Evolutionary conservation across 768 basidiomycete genomes (phyloP).

Genomic region (Hericium erinaceus): DNA sequence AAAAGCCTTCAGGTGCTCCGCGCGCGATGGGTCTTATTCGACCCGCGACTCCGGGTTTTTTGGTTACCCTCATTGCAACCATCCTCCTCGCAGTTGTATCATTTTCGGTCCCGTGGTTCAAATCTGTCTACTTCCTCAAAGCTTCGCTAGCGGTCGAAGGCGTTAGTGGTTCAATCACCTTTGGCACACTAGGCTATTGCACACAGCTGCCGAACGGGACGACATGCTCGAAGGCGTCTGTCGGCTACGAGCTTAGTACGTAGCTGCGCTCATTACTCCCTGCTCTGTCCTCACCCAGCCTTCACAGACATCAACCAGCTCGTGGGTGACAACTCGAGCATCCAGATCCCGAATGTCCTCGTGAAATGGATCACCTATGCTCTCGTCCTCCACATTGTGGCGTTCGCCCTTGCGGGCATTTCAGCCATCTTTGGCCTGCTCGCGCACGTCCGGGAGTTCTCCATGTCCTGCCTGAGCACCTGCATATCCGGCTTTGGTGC

Average conservation of each 20-base stretch:
- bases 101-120: slow-evolving; percentile 87
- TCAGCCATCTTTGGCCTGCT: slow-evolving; percentile 78
- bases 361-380: slow-evolving; percentile 96
- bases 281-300: background rate
- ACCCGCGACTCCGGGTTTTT: slow-evolving; percentile 84
- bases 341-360: slow-evolving; percentile 72
- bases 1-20: no score
- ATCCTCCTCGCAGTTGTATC: slow-evolving; percentile 75
- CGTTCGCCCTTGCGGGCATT: slow-evolving; percentile 61
- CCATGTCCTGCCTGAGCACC: slow-evolving; percentile 76
- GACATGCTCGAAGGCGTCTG: slow-evolving; percentile 68
- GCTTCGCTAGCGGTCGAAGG: slow-evolving; percentile 45
- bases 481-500: slow-evolving; percentile 79
- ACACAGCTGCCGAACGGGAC: slow-evolving; percentile 41
- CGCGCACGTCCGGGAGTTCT: slow-evolving; percentile 80
- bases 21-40: slow-evolving; percentile 52
- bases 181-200: slow-evolving; percentile 92
- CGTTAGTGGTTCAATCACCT: slow-evolving; percentile 54
- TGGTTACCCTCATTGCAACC: slow-evolving; percentile 75
- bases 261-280: slow-evolving; percentile 3
- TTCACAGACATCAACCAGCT: slow-evolving; percentile 69
- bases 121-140: slow-evolving; percentile 82
- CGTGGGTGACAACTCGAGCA: slow-evolving; percentile 52
- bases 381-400: slow-evolving; percentile 86
- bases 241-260: slow-evolving; percentile 87